phyloP scores from a whole-genome alignment of 768 basidiomycete genomes.

The Amyloporia xantha region DNA sequence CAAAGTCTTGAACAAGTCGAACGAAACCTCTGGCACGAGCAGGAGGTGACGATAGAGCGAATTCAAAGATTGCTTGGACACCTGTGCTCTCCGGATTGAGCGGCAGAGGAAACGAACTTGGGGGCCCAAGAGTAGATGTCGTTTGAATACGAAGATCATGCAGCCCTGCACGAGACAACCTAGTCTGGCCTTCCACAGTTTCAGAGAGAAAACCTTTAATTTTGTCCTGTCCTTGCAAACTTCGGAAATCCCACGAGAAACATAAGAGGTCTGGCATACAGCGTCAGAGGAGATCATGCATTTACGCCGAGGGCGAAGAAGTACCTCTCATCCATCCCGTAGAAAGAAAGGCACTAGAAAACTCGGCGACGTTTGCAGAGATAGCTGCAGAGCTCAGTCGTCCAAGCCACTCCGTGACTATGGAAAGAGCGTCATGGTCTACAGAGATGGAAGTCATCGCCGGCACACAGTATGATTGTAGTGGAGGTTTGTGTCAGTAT shows the following conservation, averaged over 20 bases:
- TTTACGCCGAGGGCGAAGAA: not conserved
- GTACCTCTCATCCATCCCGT: slow-evolving; percentile 19
- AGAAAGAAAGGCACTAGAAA: slow-evolving; percentile 8
- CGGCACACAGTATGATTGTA: too few species aligned
- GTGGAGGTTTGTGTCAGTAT: too few species aligned
- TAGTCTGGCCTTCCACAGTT: slow-evolving; percentile 13
- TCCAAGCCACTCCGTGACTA: slow-evolving; percentile 15
- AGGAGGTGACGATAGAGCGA: slow-evolving; percentile 29
- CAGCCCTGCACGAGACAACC: slow-evolving; percentile 17
- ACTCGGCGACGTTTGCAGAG: slow-evolving; percentile 6
- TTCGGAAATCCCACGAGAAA: slow-evolving; percentile 37
- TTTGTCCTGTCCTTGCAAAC: slow-evolving; percentile 27
- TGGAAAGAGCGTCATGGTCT: slow-evolving; percentile 1
- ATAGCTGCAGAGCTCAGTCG: slow-evolving; percentile 4
- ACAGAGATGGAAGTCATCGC: too few species aligned
- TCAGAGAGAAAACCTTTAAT: slow-evolving; percentile 28
- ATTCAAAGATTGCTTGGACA: slow-evolving; percentile 21
- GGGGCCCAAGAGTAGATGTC: slow-evolving; percentile 7
- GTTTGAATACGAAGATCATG: slow-evolving; percentile 8
- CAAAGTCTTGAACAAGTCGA: slow-evolving; percentile 21
- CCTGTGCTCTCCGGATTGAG: not conserved
- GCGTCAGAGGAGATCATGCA: not conserved
- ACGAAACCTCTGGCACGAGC: slow-evolving; percentile 30
- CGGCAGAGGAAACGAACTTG: not conserved
- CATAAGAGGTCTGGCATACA: slow-evolving; percentile 28